phyloP scores from a whole-genome alignment of 2,329 filamentous ascomycete species.

The Hysterium pulicare region DNA sequence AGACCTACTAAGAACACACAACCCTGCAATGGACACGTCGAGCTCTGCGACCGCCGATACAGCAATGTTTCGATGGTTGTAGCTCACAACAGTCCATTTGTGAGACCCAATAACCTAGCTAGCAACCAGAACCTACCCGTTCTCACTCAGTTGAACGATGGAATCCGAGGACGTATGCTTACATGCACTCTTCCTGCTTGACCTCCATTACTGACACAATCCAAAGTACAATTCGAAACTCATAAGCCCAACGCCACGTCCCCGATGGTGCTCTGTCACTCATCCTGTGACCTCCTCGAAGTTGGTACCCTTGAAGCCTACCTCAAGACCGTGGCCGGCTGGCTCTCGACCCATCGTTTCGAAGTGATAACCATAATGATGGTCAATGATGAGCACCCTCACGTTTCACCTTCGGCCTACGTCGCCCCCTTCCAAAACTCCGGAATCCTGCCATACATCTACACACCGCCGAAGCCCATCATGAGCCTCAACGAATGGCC shows the following conservation, averaged over 20 bases:
- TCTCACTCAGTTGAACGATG: slow-evolving; percentile 38
- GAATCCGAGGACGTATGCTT: slow-evolving; percentile 32
- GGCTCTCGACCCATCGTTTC: slow-evolving; percentile 76
- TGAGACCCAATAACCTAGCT: slow-evolving; percentile 27
- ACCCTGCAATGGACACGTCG: slow-evolving; percentile 40
- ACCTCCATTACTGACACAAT: no score
- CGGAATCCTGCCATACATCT: slow-evolving; percentile 71
- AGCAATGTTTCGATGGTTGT: slow-evolving; percentile 42
- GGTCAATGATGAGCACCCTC: slow-evolving; percentile 63
- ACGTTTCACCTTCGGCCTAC: slow-evolving; percentile 51
- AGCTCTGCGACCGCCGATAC: slow-evolving; percentile 38
- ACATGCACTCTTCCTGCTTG: neutral
- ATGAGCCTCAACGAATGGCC: slow-evolving; percentile 82
- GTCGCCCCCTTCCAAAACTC: slow-evolving; percentile 66
- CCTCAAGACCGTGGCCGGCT: slow-evolving; percentile 65
- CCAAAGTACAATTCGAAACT: slow-evolving; percentile 57
- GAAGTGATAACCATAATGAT: slow-evolving; percentile 88
- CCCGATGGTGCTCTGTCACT: slow-evolving; percentile 75
- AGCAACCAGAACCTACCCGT: slow-evolving; percentile 36
- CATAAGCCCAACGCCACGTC: slow-evolving; percentile 55
- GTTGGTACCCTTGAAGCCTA: slow-evolving; percentile 76
- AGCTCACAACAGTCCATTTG: slow-evolving; percentile 40
- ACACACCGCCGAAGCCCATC: slow-evolving; percentile 70
- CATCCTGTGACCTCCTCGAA: slow-evolving; percentile 78
- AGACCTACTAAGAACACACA: slow-evolving; percentile 37